phyloP scores from a whole-genome alignment of 495 filamentous ascomycete genomes.

The Neurospora tetrasperma region DNA sequence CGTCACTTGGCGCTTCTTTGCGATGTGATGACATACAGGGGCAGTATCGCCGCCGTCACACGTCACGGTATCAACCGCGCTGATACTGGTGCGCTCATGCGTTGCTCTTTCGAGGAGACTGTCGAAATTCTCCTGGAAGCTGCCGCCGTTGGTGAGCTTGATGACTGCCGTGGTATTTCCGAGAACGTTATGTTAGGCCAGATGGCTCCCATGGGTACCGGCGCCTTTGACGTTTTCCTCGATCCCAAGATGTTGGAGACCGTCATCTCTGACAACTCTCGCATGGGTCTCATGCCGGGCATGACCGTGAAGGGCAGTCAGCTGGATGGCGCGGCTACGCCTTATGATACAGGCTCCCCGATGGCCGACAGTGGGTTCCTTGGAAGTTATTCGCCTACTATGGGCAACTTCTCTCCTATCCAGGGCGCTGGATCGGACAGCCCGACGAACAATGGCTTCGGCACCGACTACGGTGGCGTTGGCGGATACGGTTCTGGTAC shows the following conservation, averaged over 20 bases:
- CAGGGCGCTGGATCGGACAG: conserved; percentile 62
- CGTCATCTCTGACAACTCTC: conserved; percentile 79
- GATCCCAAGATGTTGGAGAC: conserved; percentile 94
- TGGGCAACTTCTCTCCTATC: conserved; percentile 89
- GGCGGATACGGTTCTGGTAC: conserved; percentile 41
- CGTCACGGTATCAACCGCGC: conserved; percentile 97
- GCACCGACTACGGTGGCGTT: conserved; percentile 36
- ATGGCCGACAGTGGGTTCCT: conserved; percentile 62
- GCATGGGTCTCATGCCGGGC: conserved; percentile 65
- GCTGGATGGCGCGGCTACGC: conserved; percentile 79
- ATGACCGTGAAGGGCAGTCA: conserved; percentile 63
- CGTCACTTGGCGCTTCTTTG: conserved; percentile 93
- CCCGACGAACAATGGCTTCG: conserved; percentile 53
- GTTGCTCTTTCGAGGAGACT: conserved; percentile 98
- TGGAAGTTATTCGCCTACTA: conserved; percentile 55
- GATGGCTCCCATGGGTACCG: conserved; percentile 90
- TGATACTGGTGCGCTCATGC: conserved; percentile 96
- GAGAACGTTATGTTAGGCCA: conserved; percentile 99
- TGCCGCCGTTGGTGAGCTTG: conserved; percentile 84
- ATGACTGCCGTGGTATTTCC: conserved; percentile 94
- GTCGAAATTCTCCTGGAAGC: conserved; percentile 97
- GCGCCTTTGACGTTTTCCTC: conserved; percentile 82
- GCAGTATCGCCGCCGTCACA: conserved; percentile 87
- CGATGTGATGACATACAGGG: conserved; percentile 95
- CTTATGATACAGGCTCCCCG: conserved; percentile 87